Evolutionary conservation across 2,329 filamentous ascomycete species (phyloP).

Genomic region (Blumeria graminis): DNA sequence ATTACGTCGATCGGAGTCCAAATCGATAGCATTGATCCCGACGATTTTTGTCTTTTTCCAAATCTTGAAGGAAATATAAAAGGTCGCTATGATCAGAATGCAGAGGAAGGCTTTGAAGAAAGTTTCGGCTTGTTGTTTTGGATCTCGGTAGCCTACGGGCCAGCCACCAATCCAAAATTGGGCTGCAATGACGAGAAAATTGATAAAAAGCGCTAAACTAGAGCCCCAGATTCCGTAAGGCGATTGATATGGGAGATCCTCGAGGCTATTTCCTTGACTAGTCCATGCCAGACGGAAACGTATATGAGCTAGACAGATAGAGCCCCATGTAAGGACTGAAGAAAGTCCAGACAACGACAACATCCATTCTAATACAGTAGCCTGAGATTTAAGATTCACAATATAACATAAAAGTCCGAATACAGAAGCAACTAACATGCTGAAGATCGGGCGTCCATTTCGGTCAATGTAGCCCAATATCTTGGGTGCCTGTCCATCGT

Average conservation of each 20-base stretch:
- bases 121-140: conserved; percentile 26
- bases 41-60: conserved; percentile 46
- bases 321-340: conserved; percentile 56
- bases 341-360: conserved; percentile 49
- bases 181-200: conserved; percentile 49
- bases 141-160: conserved; percentile 30
- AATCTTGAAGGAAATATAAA: conserved; percentile 55
- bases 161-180: conserved; percentile 78
- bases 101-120: conserved; percentile 58
- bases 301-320: conserved; percentile 77
- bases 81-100: conserved; percentile 39
- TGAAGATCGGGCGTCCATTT: conserved; percentile 52
- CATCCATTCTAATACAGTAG: conserved; percentile 54
- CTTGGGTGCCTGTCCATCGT: conserved; percentile 60
- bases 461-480: conserved; percentile 64
- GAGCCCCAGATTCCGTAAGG: conserved; percentile 61
- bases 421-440: conserved; percentile 40
- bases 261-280: conserved; percentile 39
- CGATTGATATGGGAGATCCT: conserved; percentile 59
- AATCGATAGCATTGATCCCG: conserved; percentile 51
- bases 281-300: conserved; percentile 71
- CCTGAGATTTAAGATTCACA: conserved; percentile 31
- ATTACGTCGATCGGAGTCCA: conserved; percentile 64
- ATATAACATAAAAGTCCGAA: conserved; percentile 60
- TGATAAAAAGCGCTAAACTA: conserved; percentile 55